These are phyloP conservation scores for Diphasiastrum complanatum DNA, from an alignment of 83 land plant genomes.

Conservation along the genomic window DNA sequence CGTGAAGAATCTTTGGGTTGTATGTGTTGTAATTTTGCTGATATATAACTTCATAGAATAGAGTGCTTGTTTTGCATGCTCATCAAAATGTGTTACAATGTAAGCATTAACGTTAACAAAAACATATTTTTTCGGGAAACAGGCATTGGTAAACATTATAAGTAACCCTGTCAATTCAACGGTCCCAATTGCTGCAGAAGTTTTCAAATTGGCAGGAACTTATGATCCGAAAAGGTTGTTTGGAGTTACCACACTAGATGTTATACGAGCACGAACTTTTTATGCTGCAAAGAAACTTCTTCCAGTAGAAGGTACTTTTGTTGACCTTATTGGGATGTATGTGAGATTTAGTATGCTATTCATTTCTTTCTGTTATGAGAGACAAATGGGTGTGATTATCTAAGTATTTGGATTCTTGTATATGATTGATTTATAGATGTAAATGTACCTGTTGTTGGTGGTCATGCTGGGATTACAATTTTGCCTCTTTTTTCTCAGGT, in stretches of 20 bases:
- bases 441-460: conserved; percentile 65
- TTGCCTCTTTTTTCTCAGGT: conserved; percentile 65
- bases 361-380: background rate
- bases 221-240: conserved; percentile 55
- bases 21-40: too few relatives aligned
- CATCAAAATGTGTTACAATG: too few relatives aligned
- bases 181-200: conserved; percentile 62
- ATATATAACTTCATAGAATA: too few relatives aligned
- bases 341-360: background rate
- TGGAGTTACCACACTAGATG: conserved; percentile 62
- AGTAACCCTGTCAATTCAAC: conserved; percentile 73
- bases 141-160: conserved; percentile 65
- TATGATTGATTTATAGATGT: conserved; percentile 28
- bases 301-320: conserved; percentile 19
- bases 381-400: background rate
- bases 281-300: conserved; percentile 26
- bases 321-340: background rate
- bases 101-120: too few relatives aligned
- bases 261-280: conserved; percentile 34
- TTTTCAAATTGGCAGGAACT: conserved; percentile 59
- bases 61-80: too few relatives aligned
- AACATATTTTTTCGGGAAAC: too few relatives aligned
- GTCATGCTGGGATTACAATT: conserved; percentile 61
- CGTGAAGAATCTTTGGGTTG: too few relatives aligned
- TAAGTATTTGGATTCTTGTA: background rate